A percentile compares a stretch with the other conserved stretches of the same genome.
phyloP scores from a whole-genome alignment of 75 land plant genomes.

The Cryptomeria japonica region DNA sequence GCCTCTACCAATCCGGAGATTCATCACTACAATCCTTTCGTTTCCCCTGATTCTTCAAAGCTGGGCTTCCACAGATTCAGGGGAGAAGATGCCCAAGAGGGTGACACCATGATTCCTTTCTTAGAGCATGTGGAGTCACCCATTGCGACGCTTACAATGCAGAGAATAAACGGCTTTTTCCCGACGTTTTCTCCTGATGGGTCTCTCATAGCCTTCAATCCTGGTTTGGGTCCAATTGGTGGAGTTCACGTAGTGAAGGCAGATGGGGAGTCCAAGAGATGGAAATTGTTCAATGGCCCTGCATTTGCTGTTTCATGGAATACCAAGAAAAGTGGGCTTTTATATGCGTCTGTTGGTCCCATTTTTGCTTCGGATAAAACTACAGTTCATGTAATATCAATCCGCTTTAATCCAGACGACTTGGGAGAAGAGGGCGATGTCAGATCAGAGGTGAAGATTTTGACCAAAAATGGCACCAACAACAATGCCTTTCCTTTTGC shows the following conservation, averaged over 20 bases:
- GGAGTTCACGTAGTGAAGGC: slow-evolving; percentile 23
- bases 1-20: slow-evolving; percentile 27
- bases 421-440: slow-evolving; percentile 10
- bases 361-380: slow-evolving; percentile 30
- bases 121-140: slow-evolving; percentile 24
- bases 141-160: slow-evolving; percentile 16
- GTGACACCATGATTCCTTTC: slow-evolving; percentile 10
- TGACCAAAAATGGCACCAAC: slow-evolving; percentile 23
- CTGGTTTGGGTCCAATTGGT: slow-evolving; percentile 7
- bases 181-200: slow-evolving; percentile 50
- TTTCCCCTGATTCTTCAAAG: slow-evolving; percentile 23
- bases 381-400: background rate
- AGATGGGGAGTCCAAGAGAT: slow-evolving; percentile 36
- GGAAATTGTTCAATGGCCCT: slow-evolving; percentile 24
- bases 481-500: slow-evolving; percentile 77
- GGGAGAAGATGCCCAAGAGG: slow-evolving; percentile 16
- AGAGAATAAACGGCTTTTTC: slow-evolving; percentile 38
- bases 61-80: slow-evolving; percentile 54
- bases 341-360: slow-evolving; percentile 41
- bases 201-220: slow-evolving; percentile 36
- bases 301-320: slow-evolving; percentile 37
- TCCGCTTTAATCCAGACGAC: slow-evolving; percentile 22
- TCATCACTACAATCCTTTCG: slow-evolving; percentile 61
- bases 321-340: slow-evolving; percentile 26
- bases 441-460: slow-evolving; percentile 21